Evolutionary conservation across 1,284 basidiomycete species (phyloP), one percentile per base, ranked within the genome.

Genomic region (Ustilago tritici): DNA sequence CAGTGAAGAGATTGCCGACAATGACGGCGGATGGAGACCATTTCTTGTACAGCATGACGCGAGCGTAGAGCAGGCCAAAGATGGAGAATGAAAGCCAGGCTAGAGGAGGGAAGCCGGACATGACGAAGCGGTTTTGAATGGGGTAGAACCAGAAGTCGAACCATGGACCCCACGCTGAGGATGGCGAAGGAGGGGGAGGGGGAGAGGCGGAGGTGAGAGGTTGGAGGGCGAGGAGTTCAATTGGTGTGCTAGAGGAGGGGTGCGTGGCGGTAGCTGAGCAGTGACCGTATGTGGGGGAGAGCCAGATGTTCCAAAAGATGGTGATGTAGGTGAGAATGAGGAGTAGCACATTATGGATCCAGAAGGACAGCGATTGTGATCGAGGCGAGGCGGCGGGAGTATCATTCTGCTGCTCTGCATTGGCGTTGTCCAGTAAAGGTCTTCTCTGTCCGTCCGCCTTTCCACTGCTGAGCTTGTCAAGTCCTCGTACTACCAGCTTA

Each of bases 81-180:
- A 82, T 40, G 62, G 69, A 79, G 68, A 82, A 82, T 5, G 67
- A 70, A 56, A 79, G 40, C 81, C 81, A 82, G 15, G 56, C 81
- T n/a, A 81, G 54, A 9, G 79, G 81, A 3, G 81, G 81, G 50
- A 82, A 82, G 15, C 66, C 79, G 4, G 77, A 79, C 55, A 81
- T 62, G 58, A 82, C 65, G 17, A 34, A 34, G 2, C 10, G 5
- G 46, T 59, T 78, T 23, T 67, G 57, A 4, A 74, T 59, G 31
- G 67, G 66, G 36, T 61, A 74, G 71, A 78, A 78, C 71, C 67
- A 75, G 43, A 78, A 78, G 53, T 75, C 68, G 76, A 78, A 74
- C 67, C 71, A 75, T 1, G 71, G 12, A 17, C 74, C 74, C 23
- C 56, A 43, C 17, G n/a, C 12, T n/a, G 50, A 23, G 34, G 28